Evolutionary conservation across 164 flowering plant genomes (phyloP), one percentile per base, ranked within the genome.

Genomic region (Tinospora cordifolia): DNA sequence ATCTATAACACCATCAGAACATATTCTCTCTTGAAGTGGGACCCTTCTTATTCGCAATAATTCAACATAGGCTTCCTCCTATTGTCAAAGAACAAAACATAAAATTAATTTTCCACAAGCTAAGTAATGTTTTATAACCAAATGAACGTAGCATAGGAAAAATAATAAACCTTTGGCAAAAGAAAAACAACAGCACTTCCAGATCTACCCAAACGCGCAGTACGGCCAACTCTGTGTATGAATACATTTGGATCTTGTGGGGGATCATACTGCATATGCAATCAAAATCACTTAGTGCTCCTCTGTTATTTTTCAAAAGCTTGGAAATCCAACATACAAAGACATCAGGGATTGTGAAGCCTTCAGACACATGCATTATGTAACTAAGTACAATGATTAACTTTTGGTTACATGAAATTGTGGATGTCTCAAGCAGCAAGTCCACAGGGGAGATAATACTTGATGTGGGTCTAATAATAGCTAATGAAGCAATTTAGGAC

Each of bases 61-160:
- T 70, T 90, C 97, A 19, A 92, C 89, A 83, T 92, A 94, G 63
- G 88, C 88, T 78, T 90, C 95, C 85, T 94, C 99, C 99, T 94
- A 68, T 54, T 75, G 7, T 21, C 62, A 7, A 19, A 66, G 67
- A 44, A 67, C 25, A 36, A 57, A 9, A 46, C 2, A 34, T 38
- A 36, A 64, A 36, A 19, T 64, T 46, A 64, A 64, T 24, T 38
- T 30, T 9, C 22, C 40, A 36, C 17, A 1, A 11, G 14, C 22
- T 17, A 17, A 34, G 44, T 46, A 47, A 44, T 44, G 6, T 39
- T 4, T 44, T 67, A 12, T 47, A 2, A 34, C 41, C 11, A 21
- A 46, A 47, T 27, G 15, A 22, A 19, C 6, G 13, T 5, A 47
- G 15, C 13, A 19, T 2, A 17, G 24, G 21, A 54, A 54, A 54